Evolutionary conservation across 148 eudicot species (phyloP).

Genomic region (Chenopodium formosanum): DNA sequence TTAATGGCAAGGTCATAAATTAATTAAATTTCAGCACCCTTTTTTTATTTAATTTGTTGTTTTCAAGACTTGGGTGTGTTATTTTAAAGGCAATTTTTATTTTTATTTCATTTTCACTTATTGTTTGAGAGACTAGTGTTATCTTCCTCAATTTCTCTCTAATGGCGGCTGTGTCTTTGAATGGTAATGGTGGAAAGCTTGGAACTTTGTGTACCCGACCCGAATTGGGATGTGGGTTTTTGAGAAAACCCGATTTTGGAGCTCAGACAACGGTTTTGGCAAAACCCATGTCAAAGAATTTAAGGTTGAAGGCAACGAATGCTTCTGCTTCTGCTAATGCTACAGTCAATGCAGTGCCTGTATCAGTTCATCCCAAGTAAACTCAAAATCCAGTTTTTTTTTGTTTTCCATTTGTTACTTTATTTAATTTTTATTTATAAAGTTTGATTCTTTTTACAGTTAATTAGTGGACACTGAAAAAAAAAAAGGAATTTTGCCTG

Average conservation of each 20-base stretch:
- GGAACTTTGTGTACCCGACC: constrained; percentile 25
- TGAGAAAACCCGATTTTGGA: constrained; percentile 23
- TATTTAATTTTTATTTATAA: neutral
- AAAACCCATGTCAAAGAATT: constrained; percentile 17
- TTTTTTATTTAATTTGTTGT: no score
- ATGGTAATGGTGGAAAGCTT: constrained; percentile 24
- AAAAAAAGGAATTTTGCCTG: no score
- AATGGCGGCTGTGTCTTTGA: constrained; percentile 37
- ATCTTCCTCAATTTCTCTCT: constrained; percentile 4
- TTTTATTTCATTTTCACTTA: neutral
- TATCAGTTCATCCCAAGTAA: constrained; percentile 33
- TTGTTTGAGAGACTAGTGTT: neutral
- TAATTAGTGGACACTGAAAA: neutral
- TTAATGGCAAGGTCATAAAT: neutral
- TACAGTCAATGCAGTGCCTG: constrained; percentile 27
- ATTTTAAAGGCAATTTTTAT: no score
- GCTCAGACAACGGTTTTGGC: constrained; percentile 15
- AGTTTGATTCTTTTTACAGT: neutral
- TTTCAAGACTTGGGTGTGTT: no score
- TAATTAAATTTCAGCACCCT: no score
- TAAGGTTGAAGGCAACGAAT: constrained; percentile 20
- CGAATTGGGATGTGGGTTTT: constrained; percentile 26
- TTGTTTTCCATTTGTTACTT: neutral
- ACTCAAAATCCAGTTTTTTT: neutral
- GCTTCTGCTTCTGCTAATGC: constrained; percentile 22